These are phyloP conservation scores for Penicillium polonicum DNA, from an alignment of 2,329 filamentous ascomycete species.

Conservation along the genomic window DNA sequence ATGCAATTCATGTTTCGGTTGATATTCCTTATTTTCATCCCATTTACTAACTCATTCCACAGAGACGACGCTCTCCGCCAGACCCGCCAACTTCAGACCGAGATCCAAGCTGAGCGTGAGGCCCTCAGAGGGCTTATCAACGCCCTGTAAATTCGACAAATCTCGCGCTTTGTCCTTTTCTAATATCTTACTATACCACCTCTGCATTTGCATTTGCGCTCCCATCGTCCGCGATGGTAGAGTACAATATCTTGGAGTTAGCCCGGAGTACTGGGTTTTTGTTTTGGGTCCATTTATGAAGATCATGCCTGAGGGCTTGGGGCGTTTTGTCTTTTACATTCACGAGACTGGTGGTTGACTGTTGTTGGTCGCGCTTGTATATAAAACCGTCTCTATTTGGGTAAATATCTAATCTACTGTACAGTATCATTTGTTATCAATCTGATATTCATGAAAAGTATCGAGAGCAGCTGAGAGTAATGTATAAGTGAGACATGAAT, in stretches of 20 bases:
- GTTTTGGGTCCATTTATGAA: constrained; percentile 9
- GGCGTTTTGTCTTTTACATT: constrained; percentile 5
- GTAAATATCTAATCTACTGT: constrained; percentile 22
- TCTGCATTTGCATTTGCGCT: constrained; percentile 25
- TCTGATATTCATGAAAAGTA: neutral
- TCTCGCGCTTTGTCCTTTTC: constrained; percentile 2
- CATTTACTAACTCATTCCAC: constrained; percentile 23
- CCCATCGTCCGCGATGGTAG: constrained; percentile 10
- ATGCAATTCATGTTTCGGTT: constrained; percentile 17
- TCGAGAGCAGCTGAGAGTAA: neutral
- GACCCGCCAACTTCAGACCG: constrained; percentile 67
- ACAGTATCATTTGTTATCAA: constrained; percentile 13
- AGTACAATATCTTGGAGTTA: constrained; percentile 18
- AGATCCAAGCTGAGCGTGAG: constrained; percentile 64
- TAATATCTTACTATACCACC: constrained; percentile 20
- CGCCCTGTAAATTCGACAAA: constrained; percentile 12
- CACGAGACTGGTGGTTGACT: constrained; percentile 5
- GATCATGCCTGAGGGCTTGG: constrained; percentile 9
- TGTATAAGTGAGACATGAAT: neutral
- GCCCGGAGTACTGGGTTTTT: constrained; percentile 6
- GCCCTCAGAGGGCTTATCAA: constrained; percentile 54
- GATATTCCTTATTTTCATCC: neutral
- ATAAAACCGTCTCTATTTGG: constrained; percentile 14
- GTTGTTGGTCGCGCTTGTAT: constrained; percentile 17
- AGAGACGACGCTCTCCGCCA: constrained; percentile 71